phyloP scores from a whole-genome alignment of 2,329 filamentous ascomycete species.

The Alternaria sp. region DNA sequence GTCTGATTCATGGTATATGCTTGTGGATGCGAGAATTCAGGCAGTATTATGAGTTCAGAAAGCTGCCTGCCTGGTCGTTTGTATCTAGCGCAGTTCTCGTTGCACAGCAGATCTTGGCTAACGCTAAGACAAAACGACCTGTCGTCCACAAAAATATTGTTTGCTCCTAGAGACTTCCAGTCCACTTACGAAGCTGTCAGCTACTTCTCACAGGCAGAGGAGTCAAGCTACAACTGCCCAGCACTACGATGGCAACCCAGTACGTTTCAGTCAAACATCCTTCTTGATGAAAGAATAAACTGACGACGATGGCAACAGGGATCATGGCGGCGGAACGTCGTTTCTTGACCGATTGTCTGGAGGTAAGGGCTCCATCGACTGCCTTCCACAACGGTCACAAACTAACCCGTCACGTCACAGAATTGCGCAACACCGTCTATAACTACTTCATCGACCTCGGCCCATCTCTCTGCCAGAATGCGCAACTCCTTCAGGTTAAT shows the following conservation, averaged over 20 bases:
- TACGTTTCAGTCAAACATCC: neutral
- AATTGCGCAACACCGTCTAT: neutral
- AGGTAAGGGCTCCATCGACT: neutral
- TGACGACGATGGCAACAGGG: neutral
- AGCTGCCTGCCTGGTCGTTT: neutral
- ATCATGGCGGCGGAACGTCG: neutral
- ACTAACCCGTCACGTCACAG: neutral
- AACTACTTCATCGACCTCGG: neutral
- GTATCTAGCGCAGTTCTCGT: neutral
- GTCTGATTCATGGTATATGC: neutral
- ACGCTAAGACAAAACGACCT: neutral
- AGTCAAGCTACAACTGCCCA: neutral
- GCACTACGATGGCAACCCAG: neutral
- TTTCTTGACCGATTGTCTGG: neutral
- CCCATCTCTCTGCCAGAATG: neutral
- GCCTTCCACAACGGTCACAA: too few relatives aligned
- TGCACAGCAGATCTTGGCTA: neutral
- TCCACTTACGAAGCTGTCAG: neutral
- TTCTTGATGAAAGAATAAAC: neutral
- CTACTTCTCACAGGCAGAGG: neutral
- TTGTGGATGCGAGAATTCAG: neutral
- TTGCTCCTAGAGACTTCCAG: neutral
- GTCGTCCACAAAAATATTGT: neutral
- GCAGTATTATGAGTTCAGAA: neutral
- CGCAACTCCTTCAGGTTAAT: neutral